These are phyloP conservation scores for Scutellospora calospora DNA, from an alignment of 371 early-diverging fungal species.

Conservation along the genomic window DNA sequence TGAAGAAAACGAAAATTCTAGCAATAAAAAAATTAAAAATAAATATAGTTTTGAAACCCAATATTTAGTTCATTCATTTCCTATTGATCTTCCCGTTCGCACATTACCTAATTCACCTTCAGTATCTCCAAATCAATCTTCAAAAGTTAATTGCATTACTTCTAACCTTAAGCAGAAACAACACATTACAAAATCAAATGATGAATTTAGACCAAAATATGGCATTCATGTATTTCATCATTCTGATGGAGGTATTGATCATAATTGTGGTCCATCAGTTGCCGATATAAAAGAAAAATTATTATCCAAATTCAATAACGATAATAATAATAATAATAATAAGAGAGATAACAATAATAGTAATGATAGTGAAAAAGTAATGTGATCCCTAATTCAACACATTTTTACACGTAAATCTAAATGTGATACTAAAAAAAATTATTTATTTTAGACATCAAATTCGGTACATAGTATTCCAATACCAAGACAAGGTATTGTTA, in stretches of 20 bases:
- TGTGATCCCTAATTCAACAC: background rate
- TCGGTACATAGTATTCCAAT: background rate
- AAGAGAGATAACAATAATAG: background rate
- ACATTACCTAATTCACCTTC: background rate
- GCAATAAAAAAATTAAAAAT: background rate
- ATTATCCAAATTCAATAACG: background rate
- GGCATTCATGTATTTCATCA: no score
- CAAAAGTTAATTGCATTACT: background rate
- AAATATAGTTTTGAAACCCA: slow-evolving; percentile 18
- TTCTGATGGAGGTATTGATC: background rate
- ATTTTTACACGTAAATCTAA: background rate
- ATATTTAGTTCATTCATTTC: slow-evolving; percentile 16
- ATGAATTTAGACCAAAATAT: background rate
- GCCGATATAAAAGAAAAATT: slow-evolving; percentile 15
- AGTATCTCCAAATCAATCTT: background rate
- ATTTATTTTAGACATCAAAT: background rate
- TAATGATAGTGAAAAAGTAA: background rate
- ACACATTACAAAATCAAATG: background rate
- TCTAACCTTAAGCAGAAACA: background rate
- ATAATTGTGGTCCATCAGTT: background rate
- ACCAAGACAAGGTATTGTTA: slow-evolving; percentile 18
- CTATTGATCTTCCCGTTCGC: slow-evolving; percentile 7
- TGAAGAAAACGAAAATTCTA: background rate
- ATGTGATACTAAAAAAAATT: background rate
- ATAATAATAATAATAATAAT: background rate